These are phyloP conservation scores for Leptomonas seymouri DNA, from an alignment of 208 protist genomes.

Conservation along the genomic window DNA sequence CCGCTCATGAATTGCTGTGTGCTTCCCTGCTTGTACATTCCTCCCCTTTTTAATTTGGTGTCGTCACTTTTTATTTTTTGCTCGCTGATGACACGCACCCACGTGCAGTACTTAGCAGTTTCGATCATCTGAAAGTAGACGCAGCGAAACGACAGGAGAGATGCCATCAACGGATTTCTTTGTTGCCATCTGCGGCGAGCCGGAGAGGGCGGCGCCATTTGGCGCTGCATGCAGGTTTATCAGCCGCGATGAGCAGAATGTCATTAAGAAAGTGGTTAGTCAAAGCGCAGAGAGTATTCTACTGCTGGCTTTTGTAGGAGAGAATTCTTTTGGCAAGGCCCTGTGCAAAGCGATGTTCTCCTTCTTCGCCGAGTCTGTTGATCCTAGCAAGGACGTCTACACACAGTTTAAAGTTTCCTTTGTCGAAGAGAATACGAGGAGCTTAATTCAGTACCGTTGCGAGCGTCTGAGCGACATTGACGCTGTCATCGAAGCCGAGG, in stretches of 20 bases:
- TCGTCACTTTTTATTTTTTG: not conserved
- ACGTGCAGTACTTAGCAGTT: not conserved
- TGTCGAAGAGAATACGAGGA: slow-evolving; percentile 49
- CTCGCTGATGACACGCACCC: not conserved
- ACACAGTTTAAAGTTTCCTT: slow-evolving; percentile 64
- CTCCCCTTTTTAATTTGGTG: not conserved
- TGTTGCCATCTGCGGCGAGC: slow-evolving; percentile 35
- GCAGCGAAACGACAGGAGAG: not conserved
- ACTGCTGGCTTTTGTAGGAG: slow-evolving; percentile 38
- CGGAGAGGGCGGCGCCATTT: slow-evolving; percentile 35
- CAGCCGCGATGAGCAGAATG: slow-evolving; percentile 19
- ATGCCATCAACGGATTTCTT: slow-evolving; percentile 42
- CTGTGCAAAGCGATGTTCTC: slow-evolving; percentile 53
- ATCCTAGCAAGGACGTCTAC: slow-evolving; percentile 26
- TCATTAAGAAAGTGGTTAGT: slow-evolving; percentile 40
- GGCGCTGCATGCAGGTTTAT: slow-evolving; percentile 24
- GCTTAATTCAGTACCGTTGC: slow-evolving; percentile 62
- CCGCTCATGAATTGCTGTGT: not conserved
- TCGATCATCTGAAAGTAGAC: not conserved
- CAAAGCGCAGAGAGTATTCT: slow-evolving; percentile 42
- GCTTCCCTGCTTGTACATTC: not conserved
- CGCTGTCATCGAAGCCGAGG: slow-evolving; percentile 58
- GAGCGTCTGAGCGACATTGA: slow-evolving; percentile 60
- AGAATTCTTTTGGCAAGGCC: slow-evolving; percentile 26
- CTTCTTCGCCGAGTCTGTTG: slow-evolving; percentile 44